Percentiles rank a stretch among this genome's conserved stretches.
phyloP scores from a whole-genome alignment of 495 filamentous ascomycete species.

The Astrocystis sublimbata region DNA sequence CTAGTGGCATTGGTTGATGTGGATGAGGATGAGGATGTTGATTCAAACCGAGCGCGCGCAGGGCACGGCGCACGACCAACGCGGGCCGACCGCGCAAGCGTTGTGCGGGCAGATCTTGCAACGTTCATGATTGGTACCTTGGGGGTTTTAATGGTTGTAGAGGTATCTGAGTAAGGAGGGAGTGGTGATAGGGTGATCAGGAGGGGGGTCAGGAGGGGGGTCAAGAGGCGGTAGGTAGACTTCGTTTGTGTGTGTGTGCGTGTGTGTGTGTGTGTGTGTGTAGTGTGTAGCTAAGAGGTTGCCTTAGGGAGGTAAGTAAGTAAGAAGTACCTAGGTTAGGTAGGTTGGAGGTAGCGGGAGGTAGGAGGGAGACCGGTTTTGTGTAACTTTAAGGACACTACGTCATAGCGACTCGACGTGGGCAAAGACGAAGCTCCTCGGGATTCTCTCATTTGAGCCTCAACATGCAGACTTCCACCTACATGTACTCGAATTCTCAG shows the following conservation, averaged over 20 bases:
- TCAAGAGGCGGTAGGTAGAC: background rate
- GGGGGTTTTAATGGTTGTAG: background rate
- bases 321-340: background rate
- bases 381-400: constrained; percentile 1
- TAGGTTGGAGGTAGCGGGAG: background rate
- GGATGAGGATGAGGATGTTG: constrained; percentile 44
- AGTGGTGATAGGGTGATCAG: too few relatives aligned
- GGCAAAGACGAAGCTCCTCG: background rate
- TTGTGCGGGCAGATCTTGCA: constrained; percentile 9
- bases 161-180: too few relatives aligned
- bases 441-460: background rate
- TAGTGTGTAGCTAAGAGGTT: background rate
- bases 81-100: constrained; percentile 2
- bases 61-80: constrained; percentile 4
- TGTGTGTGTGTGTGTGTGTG: background rate
- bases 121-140: constrained; percentile 7
- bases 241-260: background rate
- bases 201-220: background rate
- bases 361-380: background rate
- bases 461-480: background rate
- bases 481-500: background rate
- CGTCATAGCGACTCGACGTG: constrained; percentile 3
- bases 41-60: constrained; percentile 45
- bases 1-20: constrained; percentile 28
- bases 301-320: background rate